Evolutionary conservation across 2,329 filamentous ascomycete genomes (phyloP).

Genomic region (Epicoccum nigrum): DNA sequence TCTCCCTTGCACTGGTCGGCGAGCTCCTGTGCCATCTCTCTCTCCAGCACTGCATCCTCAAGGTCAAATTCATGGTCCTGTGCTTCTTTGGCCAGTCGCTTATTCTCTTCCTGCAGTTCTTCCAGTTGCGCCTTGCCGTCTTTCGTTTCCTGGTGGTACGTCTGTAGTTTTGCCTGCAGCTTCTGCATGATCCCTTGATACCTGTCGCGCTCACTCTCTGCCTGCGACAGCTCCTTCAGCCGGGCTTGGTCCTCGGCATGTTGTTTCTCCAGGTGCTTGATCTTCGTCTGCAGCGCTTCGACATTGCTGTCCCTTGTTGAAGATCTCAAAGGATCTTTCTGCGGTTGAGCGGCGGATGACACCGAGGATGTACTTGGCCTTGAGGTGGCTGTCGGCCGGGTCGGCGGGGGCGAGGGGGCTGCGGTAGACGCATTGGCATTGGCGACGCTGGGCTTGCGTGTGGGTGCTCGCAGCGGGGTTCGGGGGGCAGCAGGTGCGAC

Average conservation of each 20-base stretch:
- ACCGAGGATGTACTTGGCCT: constrained; percentile 24
- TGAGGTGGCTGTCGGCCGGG: constrained; percentile 12
- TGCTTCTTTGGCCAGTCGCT: constrained; percentile 73
- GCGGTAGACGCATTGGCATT: constrained; percentile 19
- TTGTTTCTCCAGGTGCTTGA: constrained; percentile 87
- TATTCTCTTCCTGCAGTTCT: constrained; percentile 72
- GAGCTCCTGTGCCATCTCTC: constrained; percentile 95
- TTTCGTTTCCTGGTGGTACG: constrained; percentile 78
- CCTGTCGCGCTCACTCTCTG: constrained; percentile 77
- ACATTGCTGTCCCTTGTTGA: constrained; percentile 51
- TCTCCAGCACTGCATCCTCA: constrained; percentile 86
- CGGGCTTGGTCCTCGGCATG: constrained; percentile 83
- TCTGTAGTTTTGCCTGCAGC: constrained; percentile 85
- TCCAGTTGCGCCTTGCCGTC: constrained; percentile 79
- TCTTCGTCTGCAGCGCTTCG: constrained; percentile 86
- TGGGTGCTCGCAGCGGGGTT: constrained; percentile 18
- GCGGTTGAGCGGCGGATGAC: constrained; percentile 12
- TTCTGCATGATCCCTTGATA: constrained; percentile 89
- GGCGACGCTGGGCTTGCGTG: constrained; percentile 30
- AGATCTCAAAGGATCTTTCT: constrained; percentile 19
- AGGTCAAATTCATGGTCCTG: constrained; percentile 84
- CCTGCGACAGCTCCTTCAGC: constrained; percentile 75
- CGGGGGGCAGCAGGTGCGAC: constrained; percentile 23
- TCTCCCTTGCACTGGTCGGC: constrained; percentile 83
- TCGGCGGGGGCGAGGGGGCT: constrained; percentile 12